Conservation (phyloP, 2,329 filamentous ascomycete species). For the Aspergillus japonicus region DNA sequence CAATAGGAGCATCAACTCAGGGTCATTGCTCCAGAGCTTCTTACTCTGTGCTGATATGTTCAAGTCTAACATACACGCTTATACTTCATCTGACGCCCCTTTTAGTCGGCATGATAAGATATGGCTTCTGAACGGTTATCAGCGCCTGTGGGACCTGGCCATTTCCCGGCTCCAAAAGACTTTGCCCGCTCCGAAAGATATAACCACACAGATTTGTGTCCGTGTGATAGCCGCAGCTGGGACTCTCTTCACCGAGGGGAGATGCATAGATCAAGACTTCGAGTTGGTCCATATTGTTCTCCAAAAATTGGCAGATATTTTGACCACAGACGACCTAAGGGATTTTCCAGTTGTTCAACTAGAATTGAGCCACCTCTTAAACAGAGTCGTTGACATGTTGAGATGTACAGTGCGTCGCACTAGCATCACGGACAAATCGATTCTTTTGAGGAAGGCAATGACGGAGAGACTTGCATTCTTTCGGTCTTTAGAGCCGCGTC, state of each 20-base stretch:
- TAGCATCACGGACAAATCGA: constrained; percentile 24
- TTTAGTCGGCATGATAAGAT: constrained; percentile 34
- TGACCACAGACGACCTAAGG: constrained; percentile 24
- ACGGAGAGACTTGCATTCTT: constrained; percentile 17
- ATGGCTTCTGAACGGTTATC: constrained; percentile 35
- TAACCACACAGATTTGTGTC: constrained; percentile 22
- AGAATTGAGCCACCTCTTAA: constrained; percentile 29
- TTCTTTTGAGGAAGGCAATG: constrained; percentile 23
- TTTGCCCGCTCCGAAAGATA: constrained; percentile 15
- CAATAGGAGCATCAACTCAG: constrained; percentile 26
- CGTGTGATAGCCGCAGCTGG: constrained; percentile 29
- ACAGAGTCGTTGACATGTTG: constrained; percentile 24
- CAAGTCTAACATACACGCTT: constrained; percentile 20
- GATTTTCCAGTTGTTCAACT: constrained; percentile 30
- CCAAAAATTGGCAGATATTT: constrained; percentile 32
- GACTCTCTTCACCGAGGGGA: constrained; percentile 23
- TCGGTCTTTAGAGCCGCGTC: constrained; percentile 26
- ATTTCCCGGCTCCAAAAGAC: constrained; percentile 28
- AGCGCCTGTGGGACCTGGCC: constrained; percentile 33
- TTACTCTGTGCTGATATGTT: constrained; percentile 30
- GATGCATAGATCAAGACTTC: constrained; percentile 25
- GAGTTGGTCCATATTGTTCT: constrained; percentile 30
- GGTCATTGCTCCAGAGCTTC: constrained; percentile 27
- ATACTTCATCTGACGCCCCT: constrained; percentile 19
- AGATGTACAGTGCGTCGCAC: constrained; percentile 14